Conservation (phyloP, 2,329 filamentous ascomycete genomes). For the Ophiostoma pallidulum region DNA sequence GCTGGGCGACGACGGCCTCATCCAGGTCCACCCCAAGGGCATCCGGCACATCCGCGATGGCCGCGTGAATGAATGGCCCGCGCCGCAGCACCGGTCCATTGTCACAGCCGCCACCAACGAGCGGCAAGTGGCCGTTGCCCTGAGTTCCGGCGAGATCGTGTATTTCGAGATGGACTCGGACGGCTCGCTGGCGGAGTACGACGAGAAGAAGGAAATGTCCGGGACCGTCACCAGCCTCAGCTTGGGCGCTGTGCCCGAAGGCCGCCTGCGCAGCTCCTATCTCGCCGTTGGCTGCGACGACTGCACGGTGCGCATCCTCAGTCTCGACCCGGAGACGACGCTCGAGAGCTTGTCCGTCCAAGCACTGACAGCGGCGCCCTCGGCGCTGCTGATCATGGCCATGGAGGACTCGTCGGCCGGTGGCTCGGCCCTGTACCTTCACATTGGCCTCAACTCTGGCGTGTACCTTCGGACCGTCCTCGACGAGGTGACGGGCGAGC, state of each 20-base stretch:
- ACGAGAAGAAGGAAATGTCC: conserved; percentile 90
- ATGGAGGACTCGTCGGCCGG: conserved; percentile 93
- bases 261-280: conserved; percentile 80
- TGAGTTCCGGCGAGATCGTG: conserved; percentile 93
- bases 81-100: conserved; percentile 88
- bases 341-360: conserved; percentile 92
- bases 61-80: conserved; percentile 83
- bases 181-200: conserved; percentile 83
- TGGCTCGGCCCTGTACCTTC: conserved; percentile 80
- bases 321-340: conserved; percentile 80
- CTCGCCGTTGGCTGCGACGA: conserved; percentile 95
- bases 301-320: conserved; percentile 86
- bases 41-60: conserved; percentile 79
- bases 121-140: conserved; percentile 81
- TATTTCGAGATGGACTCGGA: conserved; percentile 97
- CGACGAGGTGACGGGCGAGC: conserved; percentile 89
- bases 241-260: conserved; percentile 84
- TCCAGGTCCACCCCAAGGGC: conserved; percentile 94
- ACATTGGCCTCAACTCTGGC: conserved; percentile 91
- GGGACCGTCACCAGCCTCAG: conserved; percentile 94
- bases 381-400: conserved; percentile 79
- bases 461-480: conserved; percentile 92
- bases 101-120: conserved; percentile 91
- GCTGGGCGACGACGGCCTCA: conserved; percentile 81
- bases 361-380: conserved; percentile 82